A percentile compares a stretch with the other conserved stretches of the same genome.
Conservation (phyloP, 352 stramenopile species). For the Blastocystis sp. region DNA sequence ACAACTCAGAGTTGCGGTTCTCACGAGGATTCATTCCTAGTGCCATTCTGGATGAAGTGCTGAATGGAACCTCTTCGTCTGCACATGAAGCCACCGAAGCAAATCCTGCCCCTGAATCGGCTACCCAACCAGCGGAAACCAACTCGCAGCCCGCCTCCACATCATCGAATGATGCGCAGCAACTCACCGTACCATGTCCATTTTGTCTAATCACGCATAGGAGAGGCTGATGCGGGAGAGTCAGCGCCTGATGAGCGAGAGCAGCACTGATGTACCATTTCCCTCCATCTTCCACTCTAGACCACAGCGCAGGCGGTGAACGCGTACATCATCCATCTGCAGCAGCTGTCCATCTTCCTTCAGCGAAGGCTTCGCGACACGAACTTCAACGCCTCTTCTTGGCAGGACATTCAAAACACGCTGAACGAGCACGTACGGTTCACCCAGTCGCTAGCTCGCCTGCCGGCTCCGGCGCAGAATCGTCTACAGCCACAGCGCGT, state of each 20-base stretch:
- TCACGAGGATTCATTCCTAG: not conserved
- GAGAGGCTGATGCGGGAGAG: not conserved
- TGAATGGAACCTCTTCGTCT: not conserved
- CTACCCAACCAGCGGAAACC: not conserved
- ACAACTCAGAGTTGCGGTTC: not conserved
- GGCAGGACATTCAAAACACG: not conserved
- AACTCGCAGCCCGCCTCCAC: not conserved
- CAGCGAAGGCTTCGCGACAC: slow-evolving; percentile 25
- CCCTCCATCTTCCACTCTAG: not conserved
- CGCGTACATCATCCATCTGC: slow-evolving; percentile 21
- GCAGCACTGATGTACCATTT: slow-evolving; percentile 32
- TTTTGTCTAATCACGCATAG: not conserved
- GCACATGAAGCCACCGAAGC: not conserved
- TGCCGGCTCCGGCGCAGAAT: slow-evolving; percentile 29
- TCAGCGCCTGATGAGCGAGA: slow-evolving; percentile 1
- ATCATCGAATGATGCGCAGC: not conserved
- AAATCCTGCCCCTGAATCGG: not conserved
- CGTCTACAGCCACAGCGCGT: not conserved
- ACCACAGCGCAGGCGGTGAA: not conserved
- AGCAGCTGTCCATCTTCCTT: slow-evolving; percentile 18
- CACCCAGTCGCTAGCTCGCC: not conserved
- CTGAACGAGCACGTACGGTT: slow-evolving; percentile 9
- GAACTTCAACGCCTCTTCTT: slow-evolving; percentile 1
- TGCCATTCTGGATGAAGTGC: slow-evolving; percentile 42
- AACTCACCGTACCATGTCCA: not conserved